These are phyloP conservation scores for Spizellomyces sp. DNA, from an alignment of 192 early-diverging fungal genomes.

Conservation along the genomic window DNA sequence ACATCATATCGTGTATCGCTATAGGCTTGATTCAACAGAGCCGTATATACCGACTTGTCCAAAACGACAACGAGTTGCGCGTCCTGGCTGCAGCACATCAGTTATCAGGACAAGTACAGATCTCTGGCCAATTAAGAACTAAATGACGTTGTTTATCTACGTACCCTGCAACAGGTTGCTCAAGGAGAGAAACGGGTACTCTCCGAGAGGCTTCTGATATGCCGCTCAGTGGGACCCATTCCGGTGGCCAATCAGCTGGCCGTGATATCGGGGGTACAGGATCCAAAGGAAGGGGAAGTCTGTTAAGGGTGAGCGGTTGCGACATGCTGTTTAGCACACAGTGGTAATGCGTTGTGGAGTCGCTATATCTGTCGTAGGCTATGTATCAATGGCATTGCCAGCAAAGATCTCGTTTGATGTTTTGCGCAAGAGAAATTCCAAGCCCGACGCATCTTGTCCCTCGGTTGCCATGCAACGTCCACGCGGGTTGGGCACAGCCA, in stretches of 20 bases:
- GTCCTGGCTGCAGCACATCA: slow-evolving; percentile 9
- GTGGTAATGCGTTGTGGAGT: no score
- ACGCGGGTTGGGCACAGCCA: no score
- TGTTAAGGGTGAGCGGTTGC: not conserved
- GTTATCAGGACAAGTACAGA: not conserved
- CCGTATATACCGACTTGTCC: slow-evolving; percentile 30
- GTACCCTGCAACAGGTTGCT: not conserved
- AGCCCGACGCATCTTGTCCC: no score
- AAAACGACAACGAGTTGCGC: slow-evolving; percentile 14
- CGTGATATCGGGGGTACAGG: not conserved
- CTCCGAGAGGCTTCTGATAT: slow-evolving; percentile 9
- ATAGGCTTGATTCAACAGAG: slow-evolving; percentile 27
- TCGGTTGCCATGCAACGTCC: no score
- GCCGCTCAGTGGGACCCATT: slow-evolving; percentile 12
- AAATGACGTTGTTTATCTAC: not conserved
- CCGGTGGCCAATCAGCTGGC: slow-evolving; percentile 21
- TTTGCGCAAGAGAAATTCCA: no score
- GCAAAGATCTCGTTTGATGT: no score
- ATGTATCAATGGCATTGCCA: no score
- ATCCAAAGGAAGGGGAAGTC: slow-evolving; percentile 11
- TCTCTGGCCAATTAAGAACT: not conserved
- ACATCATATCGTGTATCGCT: slow-evolving; percentile 25
- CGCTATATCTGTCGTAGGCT: no score
- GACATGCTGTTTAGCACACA: not conserved
- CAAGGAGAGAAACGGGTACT: slow-evolving; percentile 16